Evolutionary conservation across 192 early-diverging fungal genomes (phyloP), one percentile per base, ranked within the genome.

Genomic region (Geranomyces variabilis): DNA sequence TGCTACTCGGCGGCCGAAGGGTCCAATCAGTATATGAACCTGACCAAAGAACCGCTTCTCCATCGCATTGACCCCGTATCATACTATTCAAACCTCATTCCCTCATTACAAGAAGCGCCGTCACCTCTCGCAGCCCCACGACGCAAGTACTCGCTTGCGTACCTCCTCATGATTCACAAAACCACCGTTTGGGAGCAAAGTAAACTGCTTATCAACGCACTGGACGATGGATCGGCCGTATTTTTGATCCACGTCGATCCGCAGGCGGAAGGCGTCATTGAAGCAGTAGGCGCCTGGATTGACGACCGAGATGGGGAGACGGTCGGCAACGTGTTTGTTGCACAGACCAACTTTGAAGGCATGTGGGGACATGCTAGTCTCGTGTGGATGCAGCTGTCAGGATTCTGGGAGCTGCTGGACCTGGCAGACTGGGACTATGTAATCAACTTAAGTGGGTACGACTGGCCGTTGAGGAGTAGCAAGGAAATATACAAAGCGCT

Each of bases 371-470:
- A 82, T 64, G 63, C 66, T 2, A 77, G 75, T 44, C 61, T 85
- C 19, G 80, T 82, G 13, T 81, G 60, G 63, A 74, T 73, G 55
- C 84, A 85, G 61, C 45, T 85, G 31, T 48, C 47, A 28, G 84
- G 84, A 45, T 82, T 80, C 46, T 85, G 65, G 65, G 80, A 80
- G 67, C 70, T 85, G 13, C 47, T 77, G 69, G 84, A 85, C 57
- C 41, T 85, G 51, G 84, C 84, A 6, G 80, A 85, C 51, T 85
- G 84, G 84, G 84, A 85, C 36, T 77, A 69, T 77, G 69, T 82
- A 1, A 78, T 85, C 33, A 85, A 82, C 69, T 56, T 85, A 3
- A 70, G 65, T 33, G 75, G 67, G 24, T 66, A 71, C 36, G 84
- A 85, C 57, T 85, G 66, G 41, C 84, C 84, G 13, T 59, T 85